phyloP scores from a whole-genome alignment of 495 filamentous ascomycete species.

The Aspergillus indologenus region DNA sequence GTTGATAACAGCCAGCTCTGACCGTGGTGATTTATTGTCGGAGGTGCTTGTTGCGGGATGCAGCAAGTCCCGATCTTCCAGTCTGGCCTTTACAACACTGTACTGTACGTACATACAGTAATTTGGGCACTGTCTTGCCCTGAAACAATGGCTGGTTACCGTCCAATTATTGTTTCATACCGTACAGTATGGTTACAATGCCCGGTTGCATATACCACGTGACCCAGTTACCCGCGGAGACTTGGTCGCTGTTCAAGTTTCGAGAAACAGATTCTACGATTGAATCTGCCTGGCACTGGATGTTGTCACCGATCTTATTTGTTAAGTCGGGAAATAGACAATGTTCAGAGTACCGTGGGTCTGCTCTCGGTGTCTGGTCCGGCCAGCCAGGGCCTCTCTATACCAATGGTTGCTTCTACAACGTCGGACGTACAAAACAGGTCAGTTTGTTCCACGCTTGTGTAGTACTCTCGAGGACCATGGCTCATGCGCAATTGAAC shows the following conservation, averaged over 20 bases:
- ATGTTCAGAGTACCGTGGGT: constrained; percentile 34
- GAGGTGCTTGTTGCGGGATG: neutral
- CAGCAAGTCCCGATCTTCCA: constrained; percentile 15
- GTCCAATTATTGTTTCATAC: neutral
- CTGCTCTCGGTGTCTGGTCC: constrained; percentile 32
- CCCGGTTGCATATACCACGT: neutral
- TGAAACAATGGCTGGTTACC: neutral
- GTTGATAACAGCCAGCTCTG: neutral
- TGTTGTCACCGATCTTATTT: neutral
- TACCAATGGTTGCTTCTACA: constrained; percentile 14
- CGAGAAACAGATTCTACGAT: neutral
- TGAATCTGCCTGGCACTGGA: neutral
- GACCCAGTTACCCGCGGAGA: neutral
- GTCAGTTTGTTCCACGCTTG: constrained; percentile 26
- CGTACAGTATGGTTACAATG: no score
- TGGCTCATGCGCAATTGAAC: constrained; percentile 27
- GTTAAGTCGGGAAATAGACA: constrained; percentile 1
- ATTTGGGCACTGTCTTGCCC: neutral
- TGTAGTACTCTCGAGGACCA: neutral
- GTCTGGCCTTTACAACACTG: constrained; percentile 41
- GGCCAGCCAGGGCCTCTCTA: constrained; percentile 18
- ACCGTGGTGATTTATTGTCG: neutral
- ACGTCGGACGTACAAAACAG: constrained; percentile 28
- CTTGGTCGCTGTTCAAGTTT: neutral
- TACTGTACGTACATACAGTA: constrained; percentile 12